phyloP scores from a whole-genome alignment of 73 alveolate species.

The Breviolum minutum region DNA sequence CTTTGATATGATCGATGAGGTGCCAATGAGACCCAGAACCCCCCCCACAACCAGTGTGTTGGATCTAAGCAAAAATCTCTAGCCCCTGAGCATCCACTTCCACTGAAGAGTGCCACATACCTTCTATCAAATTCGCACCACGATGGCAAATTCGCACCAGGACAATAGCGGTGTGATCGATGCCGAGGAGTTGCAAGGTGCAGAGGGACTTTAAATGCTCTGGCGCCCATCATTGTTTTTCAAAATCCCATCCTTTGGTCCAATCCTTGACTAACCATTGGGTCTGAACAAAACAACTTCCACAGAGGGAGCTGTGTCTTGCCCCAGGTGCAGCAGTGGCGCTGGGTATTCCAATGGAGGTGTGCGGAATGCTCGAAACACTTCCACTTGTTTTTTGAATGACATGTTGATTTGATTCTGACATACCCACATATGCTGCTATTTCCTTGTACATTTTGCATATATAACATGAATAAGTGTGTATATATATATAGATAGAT shows the following conservation, averaged over 20 bases:
- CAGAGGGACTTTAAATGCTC: background rate
- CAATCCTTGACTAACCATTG: too few species aligned
- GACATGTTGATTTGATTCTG: too few species aligned
- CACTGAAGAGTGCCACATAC: background rate
- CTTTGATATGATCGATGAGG: conserved; percentile 94
- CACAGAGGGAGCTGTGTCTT: background rate
- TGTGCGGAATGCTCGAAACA: too few species aligned
- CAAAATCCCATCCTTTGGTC: too few species aligned
- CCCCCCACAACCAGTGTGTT: background rate
- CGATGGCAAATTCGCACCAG: background rate
- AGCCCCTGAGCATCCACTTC: background rate
- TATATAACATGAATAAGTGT: background rate
- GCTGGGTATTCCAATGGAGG: conserved; percentile 94
- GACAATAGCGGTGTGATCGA: conserved; percentile 91
- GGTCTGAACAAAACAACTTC: too few species aligned
- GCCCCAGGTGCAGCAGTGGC: conserved; percentile 73
- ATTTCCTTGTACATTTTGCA: too few species aligned
- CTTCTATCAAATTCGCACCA: background rate
- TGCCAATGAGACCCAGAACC: background rate
- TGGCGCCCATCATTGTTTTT: too few species aligned
- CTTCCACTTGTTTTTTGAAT: too few species aligned
- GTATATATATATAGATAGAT: background rate
- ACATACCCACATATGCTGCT: too few species aligned
- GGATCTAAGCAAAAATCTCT: too few species aligned
- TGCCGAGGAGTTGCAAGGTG: conserved; percentile 78